phyloP scores from a whole-genome alignment of 2,329 filamentous ascomycete species.

The Fusarium citri region DNA sequence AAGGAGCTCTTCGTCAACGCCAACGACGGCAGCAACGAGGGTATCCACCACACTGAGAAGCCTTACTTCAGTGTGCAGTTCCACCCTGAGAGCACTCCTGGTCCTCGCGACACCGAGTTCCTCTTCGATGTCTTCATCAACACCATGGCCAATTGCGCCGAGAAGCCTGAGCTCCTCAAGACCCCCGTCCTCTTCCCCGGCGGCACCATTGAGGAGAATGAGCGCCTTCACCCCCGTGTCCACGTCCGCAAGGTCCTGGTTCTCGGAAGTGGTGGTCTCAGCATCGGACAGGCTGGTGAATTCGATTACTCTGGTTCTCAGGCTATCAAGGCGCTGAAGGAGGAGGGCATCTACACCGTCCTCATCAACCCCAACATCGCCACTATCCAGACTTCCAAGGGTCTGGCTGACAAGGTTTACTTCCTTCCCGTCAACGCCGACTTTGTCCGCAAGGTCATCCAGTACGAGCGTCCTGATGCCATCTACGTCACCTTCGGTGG shows the following conservation, averaged over 20 bases:
- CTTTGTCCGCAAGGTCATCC: constrained; percentile 97
- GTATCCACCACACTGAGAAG: constrained; percentile 85
- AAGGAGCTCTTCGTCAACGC: constrained; percentile 96
- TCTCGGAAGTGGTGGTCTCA: constrained; percentile 92
- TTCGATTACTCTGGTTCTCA: constrained; percentile 99
- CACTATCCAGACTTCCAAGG: constrained; percentile 98
- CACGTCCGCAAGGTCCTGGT: constrained; percentile 94
- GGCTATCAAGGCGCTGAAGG: constrained; percentile 97
- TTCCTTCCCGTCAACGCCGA: constrained; percentile 97
- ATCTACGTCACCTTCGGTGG: constrained; percentile 99
- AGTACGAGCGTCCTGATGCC: constrained; percentile 92
- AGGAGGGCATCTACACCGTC: constrained; percentile 97
- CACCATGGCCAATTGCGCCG: constrained; percentile 79
- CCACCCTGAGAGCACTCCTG: constrained; percentile 96
- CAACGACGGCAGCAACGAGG: constrained; percentile 98
- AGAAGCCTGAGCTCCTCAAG: constrained; percentile 73
- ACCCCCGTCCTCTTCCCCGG: constrained; percentile 88
- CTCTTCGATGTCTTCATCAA: constrained; percentile 97
- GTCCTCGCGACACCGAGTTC: constrained; percentile 94
- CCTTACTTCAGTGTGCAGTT: constrained; percentile 99
- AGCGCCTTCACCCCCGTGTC: constrained; percentile 79
- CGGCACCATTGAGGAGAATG: constrained; percentile 82
- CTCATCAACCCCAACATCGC: constrained; percentile 99
- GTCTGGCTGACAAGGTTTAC: constrained; percentile 97
- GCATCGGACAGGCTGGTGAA: constrained; percentile 97